phyloP scores from a whole-genome alignment of 163 green algal species.

The Volvox carteri region DNA sequence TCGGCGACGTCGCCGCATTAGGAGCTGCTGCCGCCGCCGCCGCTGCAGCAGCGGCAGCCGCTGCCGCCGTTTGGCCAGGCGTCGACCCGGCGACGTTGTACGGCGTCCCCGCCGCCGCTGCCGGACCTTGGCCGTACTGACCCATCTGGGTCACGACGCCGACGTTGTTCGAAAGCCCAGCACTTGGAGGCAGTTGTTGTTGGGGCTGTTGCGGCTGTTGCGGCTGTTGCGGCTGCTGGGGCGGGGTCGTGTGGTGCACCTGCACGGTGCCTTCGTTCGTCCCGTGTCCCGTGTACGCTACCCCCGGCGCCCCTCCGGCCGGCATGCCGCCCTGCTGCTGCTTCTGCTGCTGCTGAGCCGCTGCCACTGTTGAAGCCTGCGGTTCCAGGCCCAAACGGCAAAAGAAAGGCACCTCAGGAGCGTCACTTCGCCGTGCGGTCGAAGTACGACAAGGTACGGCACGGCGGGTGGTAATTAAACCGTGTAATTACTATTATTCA shows the following conservation, averaged over 20 bases:
- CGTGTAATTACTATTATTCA: too few species aligned
- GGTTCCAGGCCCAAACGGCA: too few species aligned
- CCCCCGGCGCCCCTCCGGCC: neutral
- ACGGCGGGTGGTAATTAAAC: too few species aligned
- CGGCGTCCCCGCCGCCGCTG: neutral
- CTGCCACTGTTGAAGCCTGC: too few species aligned
- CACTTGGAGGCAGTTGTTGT: neutral
- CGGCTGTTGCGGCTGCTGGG: constrained; percentile 6
- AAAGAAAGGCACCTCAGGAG: too few species aligned
- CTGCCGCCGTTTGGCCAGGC: neutral
- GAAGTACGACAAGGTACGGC: too few species aligned
- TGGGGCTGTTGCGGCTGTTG: neutral
- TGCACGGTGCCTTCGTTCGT: neutral
- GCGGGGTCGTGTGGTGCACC: neutral
- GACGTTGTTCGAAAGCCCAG: too few species aligned
- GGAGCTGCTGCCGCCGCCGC: too few species aligned
- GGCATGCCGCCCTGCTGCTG: constrained; percentile 9
- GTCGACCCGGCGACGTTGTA: constrained; percentile 7
- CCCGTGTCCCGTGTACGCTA: neutral
- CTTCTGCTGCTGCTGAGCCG: too few species aligned
- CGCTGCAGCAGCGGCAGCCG: too few species aligned
- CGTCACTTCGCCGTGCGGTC: too few species aligned
- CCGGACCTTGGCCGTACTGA: neutral
- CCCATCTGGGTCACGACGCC: neutral
- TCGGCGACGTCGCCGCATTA: constrained; percentile 17